These are phyloP conservation scores for Bolboschoenus planiculmis DNA, from an alignment of 176 grass and related monocot species.

Conservation along the genomic window DNA sequence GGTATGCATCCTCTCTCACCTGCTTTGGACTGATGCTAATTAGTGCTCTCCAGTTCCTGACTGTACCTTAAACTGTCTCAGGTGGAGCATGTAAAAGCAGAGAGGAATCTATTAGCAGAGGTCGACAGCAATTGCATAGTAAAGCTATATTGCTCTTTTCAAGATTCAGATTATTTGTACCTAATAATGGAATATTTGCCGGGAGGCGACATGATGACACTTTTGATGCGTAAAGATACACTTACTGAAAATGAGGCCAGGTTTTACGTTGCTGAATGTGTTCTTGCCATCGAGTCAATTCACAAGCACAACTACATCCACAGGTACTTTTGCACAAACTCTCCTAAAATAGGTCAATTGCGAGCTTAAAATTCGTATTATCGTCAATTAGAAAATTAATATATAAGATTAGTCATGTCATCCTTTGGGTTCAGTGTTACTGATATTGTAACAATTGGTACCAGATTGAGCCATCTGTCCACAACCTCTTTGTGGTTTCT, in stretches of 20 bases:
- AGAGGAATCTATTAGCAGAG: conserved; percentile 98
- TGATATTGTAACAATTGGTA: not conserved
- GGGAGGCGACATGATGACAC: conserved; percentile 96
- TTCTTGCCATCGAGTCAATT: conserved; percentile 92
- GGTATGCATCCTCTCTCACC: conserved; percentile 23
- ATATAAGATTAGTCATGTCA: not conserved
- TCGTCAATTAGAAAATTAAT: not conserved
- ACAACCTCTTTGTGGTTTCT: not conserved
- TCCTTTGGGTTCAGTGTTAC: not conserved
- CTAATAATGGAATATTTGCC: conserved; percentile 99
- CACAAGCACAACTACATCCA: conserved; percentile 97
- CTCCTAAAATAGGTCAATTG: not conserved
- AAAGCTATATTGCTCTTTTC: conserved; percentile 92
- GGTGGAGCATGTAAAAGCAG: conserved; percentile 99
- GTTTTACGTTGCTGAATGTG: conserved; percentile 80
- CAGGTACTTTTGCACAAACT: conserved; percentile 39
- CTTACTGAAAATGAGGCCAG: conserved; percentile 74
- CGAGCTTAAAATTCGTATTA: not conserved
- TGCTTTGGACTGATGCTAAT: not conserved
- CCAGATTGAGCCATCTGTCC: not conserved
- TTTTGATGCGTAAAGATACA: conserved; percentile 95
- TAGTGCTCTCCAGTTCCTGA: conserved; percentile 12
- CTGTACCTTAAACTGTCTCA: conserved; percentile 13
- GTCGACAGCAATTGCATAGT: conserved; percentile 96
- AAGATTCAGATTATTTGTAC: conserved; percentile 84